These are phyloP conservation scores for Rhynchosporium agropyri DNA, from an alignment of 2,329 filamentous ascomycete genomes.

Conservation along the genomic window DNA sequence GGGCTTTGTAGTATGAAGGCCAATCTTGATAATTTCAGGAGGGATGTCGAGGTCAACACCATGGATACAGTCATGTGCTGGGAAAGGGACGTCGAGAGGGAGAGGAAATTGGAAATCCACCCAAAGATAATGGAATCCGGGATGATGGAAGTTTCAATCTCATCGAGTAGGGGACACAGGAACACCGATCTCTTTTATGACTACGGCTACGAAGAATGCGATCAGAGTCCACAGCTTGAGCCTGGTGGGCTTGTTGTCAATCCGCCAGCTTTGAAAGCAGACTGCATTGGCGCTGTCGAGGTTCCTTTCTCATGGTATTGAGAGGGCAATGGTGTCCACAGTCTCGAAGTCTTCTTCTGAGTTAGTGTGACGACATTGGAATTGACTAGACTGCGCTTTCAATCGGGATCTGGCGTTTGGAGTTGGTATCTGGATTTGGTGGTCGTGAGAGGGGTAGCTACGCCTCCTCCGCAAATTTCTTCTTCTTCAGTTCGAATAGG, in stretches of 20 bases:
- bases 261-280: background rate
- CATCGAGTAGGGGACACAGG: conserved; percentile 7
- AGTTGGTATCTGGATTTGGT: too few relatives aligned
- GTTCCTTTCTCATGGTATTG: too few relatives aligned
- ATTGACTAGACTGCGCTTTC: too few relatives aligned
- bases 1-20: conserved; percentile 63
- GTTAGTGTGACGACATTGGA: too few relatives aligned
- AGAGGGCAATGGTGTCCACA: too few relatives aligned
- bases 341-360: too few relatives aligned
- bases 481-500: too few relatives aligned
- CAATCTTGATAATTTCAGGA: conserved; percentile 57
- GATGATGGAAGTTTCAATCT: background rate
- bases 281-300: background rate
- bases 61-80: conserved; percentile 1
- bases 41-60: conserved; percentile 13
- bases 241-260: conserved; percentile 3
- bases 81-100: background rate
- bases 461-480: too few relatives aligned
- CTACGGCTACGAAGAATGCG: conserved; percentile 28
- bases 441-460: too few relatives aligned
- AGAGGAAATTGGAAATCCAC: background rate
- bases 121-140: background rate
- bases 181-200: background rate
- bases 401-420: too few relatives aligned
- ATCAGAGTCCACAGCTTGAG: conserved; percentile 25